Percentiles rank a stretch among this genome's conserved stretches.
Conservation (phyloP, 768 basidiomycete genomes). For the Naematelia encephala region DNA sequence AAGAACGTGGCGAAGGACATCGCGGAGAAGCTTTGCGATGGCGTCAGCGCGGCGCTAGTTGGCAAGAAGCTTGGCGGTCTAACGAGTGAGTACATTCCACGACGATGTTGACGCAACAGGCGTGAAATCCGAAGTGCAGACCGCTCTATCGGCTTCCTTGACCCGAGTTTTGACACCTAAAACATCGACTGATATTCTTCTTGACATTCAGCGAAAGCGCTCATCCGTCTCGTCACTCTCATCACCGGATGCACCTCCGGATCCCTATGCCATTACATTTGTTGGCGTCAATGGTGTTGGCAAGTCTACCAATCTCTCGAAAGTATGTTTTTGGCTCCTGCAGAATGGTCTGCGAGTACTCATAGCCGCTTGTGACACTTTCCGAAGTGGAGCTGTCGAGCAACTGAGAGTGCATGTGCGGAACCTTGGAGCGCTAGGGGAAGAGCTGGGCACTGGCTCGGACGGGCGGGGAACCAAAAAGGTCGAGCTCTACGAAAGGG, state of each 20-base stretch:
- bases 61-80: slow-evolving; percentile 89
- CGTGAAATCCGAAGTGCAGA: slow-evolving; percentile 75
- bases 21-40: slow-evolving; percentile 87
- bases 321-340: slow-evolving; percentile 98
- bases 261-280: slow-evolving; percentile 90
- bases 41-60: slow-evolving; percentile 81
- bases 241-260: slow-evolving; percentile 61
- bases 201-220: slow-evolving; percentile 86
- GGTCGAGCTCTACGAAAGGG: slow-evolving; percentile 91
- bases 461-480: slow-evolving; percentile 53
- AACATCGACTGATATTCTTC: slow-evolving; percentile 90
- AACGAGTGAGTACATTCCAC: slow-evolving; percentile 61
- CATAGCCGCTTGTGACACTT: slow-evolving; percentile 98
- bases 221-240: slow-evolving; percentile 59
- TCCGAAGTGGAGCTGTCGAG: slow-evolving; percentile 93
- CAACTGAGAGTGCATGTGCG: slow-evolving; percentile 94
- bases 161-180: slow-evolving; percentile 94
- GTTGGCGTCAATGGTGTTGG: slow-evolving; percentile 99
- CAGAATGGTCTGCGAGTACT: slow-evolving; percentile 90
- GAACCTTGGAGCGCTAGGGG: slow-evolving; percentile 79
- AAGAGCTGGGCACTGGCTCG: slow-evolving; percentile 56
- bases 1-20: slow-evolving; percentile 98
- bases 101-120: slow-evolving; percentile 55
- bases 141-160: slow-evolving; percentile 77
- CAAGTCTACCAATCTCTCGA: slow-evolving; percentile 95